Percentiles rank a stretch among this genome's conserved stretches.
These are phyloP conservation scores for Glaciozyma antarctica DNA, from an alignment of 768 basidiomycete genomes.

Conservation along the genomic window DNA sequence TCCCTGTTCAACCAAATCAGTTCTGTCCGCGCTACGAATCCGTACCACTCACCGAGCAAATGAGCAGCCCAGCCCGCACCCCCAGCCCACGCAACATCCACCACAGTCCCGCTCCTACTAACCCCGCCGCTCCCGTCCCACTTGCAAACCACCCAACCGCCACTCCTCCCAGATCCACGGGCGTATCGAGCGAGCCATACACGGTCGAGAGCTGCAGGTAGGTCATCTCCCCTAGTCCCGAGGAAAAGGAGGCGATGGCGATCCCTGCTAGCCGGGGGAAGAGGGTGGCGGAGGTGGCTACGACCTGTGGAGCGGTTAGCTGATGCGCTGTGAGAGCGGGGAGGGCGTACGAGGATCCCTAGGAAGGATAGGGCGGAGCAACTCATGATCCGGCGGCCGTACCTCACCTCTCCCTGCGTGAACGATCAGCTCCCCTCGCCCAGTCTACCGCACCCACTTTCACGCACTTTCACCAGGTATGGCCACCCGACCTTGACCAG, in stretches of 20 bases:
- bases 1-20: conserved; percentile 46
- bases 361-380: conserved; percentile 65
- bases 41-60: conserved; percentile 57
- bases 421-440: neutral
- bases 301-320: conserved; percentile 48
- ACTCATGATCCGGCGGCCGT: conserved; percentile 59
- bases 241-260: conserved; percentile 71
- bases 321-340: neutral
- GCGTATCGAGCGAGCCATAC: conserved; percentile 52
- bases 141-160: conserved; percentile 88
- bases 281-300: conserved; percentile 61
- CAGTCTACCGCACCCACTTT: too few species aligned
- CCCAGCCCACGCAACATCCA: conserved; percentile 83
- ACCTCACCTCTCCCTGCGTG: conserved; percentile 60
- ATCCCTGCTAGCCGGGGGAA: conserved; percentile 69
- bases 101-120: conserved; percentile 88
- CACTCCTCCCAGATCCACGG: conserved; percentile 56
- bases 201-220: conserved; percentile 63
- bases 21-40: neutral
- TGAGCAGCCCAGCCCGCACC: conserved; percentile 67
- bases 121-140: conserved; percentile 87
- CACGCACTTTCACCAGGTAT: conserved; percentile 56
- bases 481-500: conserved; percentile 87
- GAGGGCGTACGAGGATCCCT: conserved; percentile 71
- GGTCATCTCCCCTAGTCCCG: conserved; percentile 87